Percentiles rank a stretch among this genome's conserved stretches.
Conservation (phyloP, 352 stramenopile genomes). For the Phytophthora pini region DNA sequence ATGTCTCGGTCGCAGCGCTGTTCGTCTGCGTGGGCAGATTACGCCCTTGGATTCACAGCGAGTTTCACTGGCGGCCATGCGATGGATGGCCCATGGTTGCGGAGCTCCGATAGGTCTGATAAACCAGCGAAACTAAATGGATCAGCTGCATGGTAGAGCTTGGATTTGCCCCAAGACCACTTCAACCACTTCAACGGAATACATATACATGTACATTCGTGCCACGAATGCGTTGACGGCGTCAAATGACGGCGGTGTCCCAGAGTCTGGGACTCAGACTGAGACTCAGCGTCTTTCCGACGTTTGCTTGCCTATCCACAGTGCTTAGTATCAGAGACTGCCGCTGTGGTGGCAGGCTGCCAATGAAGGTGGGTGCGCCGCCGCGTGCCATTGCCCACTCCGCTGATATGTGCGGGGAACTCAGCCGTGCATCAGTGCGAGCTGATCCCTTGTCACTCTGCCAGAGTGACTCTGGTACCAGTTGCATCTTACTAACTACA, state of each 20-base stretch:
- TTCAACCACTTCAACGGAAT: slow-evolving; percentile 20
- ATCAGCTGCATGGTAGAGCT: not conserved
- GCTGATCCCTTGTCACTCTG: not conserved
- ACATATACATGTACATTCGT: not conserved
- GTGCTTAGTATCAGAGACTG: too few relatives aligned
- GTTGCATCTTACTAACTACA: too few relatives aligned
- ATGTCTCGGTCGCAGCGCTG: slow-evolving; percentile 5
- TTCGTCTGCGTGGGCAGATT: slow-evolving; percentile 17
- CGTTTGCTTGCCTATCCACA: not conserved
- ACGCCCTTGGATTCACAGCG: slow-evolving; percentile 4
- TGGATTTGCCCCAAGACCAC: slow-evolving; percentile 7
- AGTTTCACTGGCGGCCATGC: not conserved
- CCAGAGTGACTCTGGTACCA: too few relatives aligned
- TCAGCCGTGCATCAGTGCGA: too few relatives aligned
- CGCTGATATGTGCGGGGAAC: slow-evolving; percentile 3
- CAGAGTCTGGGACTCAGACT: not conserved
- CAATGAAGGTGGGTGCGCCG: too few relatives aligned
- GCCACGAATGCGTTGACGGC: not conserved
- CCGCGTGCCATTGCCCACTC: not conserved
- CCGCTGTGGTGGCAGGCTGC: too few relatives aligned
- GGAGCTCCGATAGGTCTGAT: too few relatives aligned
- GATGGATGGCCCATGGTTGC: too few relatives aligned
- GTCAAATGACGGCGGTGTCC: not conserved
- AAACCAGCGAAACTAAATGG: slow-evolving; percentile 14
- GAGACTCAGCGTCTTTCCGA: not conserved